phyloP scores from a whole-genome alignment of 164 flowering plant genomes.

The Protea cynaroides region DNA sequence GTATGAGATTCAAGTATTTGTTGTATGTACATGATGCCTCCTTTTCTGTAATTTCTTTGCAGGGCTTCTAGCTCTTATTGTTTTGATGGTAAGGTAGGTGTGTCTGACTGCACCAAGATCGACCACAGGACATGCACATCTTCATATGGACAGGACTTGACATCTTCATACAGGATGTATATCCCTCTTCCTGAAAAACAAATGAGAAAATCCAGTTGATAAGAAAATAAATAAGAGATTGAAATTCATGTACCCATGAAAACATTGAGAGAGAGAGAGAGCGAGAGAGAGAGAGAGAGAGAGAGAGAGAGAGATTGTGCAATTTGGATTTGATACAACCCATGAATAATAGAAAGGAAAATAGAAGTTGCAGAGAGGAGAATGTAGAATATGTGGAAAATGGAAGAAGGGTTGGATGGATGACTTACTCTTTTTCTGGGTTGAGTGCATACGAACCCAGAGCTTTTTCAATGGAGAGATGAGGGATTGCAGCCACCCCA shows the following conservation, averaged over 20 bases:
- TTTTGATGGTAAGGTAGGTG: conserved; percentile 41
- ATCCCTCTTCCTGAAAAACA: conserved; percentile 79
- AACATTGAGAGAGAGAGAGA: too few relatives aligned
- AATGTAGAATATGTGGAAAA: not conserved
- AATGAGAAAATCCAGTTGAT: not conserved
- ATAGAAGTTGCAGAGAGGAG: too few relatives aligned
- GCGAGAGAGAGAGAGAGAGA: too few relatives aligned
- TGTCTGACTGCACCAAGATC: conserved; percentile 77
- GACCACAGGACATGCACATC: conserved; percentile 98
- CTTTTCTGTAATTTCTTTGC: conserved; percentile 5
- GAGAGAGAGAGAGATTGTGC: too few relatives aligned
- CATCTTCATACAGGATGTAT: conserved; percentile 90
- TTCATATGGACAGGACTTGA: conserved; percentile 89
- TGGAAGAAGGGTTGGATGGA: not conserved
- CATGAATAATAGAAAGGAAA: too few relatives aligned
- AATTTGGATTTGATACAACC: too few relatives aligned
- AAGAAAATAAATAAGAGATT: not conserved
- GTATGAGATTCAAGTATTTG: conserved; percentile 4
- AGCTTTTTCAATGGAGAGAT: conserved; percentile 60
- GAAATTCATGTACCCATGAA: conserved; percentile 9
- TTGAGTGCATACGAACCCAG: conserved; percentile 43
- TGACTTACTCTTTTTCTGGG: conserved; percentile 33
- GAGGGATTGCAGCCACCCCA: conserved; percentile 64
- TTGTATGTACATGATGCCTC: conserved; percentile 14
- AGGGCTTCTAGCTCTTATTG: conserved; percentile 19